phyloP scores from a whole-genome alignment of 352 stramenopile species.

The Phytophthora cajani region DNA sequence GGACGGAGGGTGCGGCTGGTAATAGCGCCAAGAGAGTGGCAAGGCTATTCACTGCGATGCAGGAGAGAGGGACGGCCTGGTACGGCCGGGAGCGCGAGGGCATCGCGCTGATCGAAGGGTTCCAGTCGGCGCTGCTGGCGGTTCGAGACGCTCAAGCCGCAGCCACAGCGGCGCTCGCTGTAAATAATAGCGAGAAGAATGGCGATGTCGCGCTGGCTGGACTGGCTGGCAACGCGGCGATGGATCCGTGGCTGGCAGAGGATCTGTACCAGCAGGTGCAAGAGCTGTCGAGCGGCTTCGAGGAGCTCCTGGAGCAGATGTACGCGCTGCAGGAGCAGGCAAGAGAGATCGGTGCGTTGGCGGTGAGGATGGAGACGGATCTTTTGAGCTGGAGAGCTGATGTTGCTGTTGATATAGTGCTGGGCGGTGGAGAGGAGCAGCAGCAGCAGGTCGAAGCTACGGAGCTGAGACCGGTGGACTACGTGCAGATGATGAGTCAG shows the following conservation, averaged over 20 bases:
- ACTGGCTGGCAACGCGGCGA: slow-evolving; percentile 41
- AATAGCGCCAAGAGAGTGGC: slow-evolving; percentile 7
- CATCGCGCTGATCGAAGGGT: slow-evolving; percentile 69
- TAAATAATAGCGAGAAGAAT: slow-evolving; percentile 14
- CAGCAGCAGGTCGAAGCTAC: slow-evolving; percentile 20
- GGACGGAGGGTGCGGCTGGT: background rate
- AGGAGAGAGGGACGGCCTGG: slow-evolving; percentile 56
- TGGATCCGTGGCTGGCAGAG: slow-evolving; percentile 76
- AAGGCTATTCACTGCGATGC: slow-evolving; percentile 49
- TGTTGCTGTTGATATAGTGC: slow-evolving; percentile 18
- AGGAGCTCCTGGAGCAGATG: slow-evolving; percentile 64
- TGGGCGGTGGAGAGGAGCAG: background rate
- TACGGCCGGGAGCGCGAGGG: slow-evolving; percentile 70
- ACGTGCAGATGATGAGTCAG: slow-evolving; percentile 73
- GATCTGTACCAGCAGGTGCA: slow-evolving; percentile 73
- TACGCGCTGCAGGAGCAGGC: slow-evolving; percentile 57
- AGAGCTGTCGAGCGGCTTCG: slow-evolving; percentile 51
- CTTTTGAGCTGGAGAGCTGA: background rate
- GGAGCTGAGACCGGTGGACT: slow-evolving; percentile 58
- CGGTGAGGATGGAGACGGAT: background rate
- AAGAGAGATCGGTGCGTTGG: slow-evolving; percentile 41
- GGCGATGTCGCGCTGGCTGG: slow-evolving; percentile 24
- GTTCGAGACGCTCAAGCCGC: slow-evolving; percentile 35
- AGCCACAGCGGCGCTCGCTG: background rate
- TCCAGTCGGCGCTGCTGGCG: slow-evolving; percentile 68